These are phyloP conservation scores for Fusarium sp. DNA, from an alignment of 2,329 filamentous ascomycete genomes.

Conservation along the genomic window DNA sequence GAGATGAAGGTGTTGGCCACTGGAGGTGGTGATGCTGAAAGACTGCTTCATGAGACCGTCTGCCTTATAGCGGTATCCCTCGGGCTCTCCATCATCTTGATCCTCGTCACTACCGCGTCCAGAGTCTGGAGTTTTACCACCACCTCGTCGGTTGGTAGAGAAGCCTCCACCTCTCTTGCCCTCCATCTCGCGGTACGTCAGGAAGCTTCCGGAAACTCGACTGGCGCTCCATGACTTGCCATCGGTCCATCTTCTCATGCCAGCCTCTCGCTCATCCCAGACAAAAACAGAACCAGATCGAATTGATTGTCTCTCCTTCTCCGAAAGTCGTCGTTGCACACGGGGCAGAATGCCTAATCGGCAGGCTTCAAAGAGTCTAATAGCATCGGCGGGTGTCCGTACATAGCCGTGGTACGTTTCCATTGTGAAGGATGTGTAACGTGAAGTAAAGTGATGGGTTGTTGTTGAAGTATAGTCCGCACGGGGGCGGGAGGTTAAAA, in stretches of 20 bases:
- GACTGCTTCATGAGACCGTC: conserved; percentile 99
- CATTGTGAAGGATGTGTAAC: conserved; percentile 67
- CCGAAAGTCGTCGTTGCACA: conserved; percentile 91
- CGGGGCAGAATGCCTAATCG: conserved; percentile 88
- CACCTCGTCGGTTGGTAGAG: conserved; percentile 66
- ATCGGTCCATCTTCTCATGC: conserved; percentile 98
- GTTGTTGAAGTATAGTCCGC: conserved; percentile 21
- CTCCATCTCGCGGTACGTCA: conserved; percentile 99
- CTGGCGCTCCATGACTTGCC: conserved; percentile 99
- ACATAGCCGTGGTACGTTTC: conserved; percentile 97
- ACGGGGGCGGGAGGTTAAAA: conserved; percentile 27
- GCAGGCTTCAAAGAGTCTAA: conserved; percentile 98
- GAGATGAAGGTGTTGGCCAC: conserved; percentile 89
- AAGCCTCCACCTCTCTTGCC: conserved; percentile 91
- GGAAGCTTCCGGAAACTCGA: conserved; percentile 94
- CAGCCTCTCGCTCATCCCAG: conserved; percentile 99
- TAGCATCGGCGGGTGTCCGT: conserved; percentile 94
- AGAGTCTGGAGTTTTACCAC: conserved; percentile 85
- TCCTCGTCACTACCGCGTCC: conserved; percentile 86
- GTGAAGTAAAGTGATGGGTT: conserved; percentile 16
- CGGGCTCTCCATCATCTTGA: conserved; percentile 84
- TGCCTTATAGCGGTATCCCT: conserved; percentile 93
- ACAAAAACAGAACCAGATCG: conserved; percentile 97
- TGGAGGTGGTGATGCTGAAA: conserved; percentile 96
- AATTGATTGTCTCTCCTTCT: conserved; percentile 97